Base-by-base conservation (phyloP, 495 filamentous ascomycete species). In the Neurospora sp. region DNA sequence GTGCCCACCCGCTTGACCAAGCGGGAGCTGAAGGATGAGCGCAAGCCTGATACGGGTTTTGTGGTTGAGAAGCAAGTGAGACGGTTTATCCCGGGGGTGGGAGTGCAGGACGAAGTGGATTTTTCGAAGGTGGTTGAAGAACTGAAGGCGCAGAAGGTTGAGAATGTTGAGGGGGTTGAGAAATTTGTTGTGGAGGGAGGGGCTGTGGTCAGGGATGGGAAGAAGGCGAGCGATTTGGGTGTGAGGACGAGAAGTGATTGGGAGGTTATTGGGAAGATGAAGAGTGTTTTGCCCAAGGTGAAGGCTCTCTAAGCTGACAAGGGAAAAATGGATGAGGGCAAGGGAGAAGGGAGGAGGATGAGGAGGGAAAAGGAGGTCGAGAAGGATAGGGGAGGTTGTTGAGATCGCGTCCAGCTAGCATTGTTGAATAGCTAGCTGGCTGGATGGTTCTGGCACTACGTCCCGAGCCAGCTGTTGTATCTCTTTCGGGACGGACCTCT, bases 1-100 rank as follows among this genome's bases (percentile, higher is more conserved):
- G 94, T 97, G 46, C 92, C 92, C 18, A 78, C 81, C 72, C 78
- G 88, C n/a, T 80, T 94, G 79, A 91, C 89, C 23, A 90, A 90
- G 79, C 83, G 86, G 73, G 91, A 98, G 84, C 86, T 97, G 75
- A 88, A 88, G 79, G 86, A 86, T 16, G 86, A 90, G 84, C 85
- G 96, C 76, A 89, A 86, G 81, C 94, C 94, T 9, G 93, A 97
- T 74, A 87, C 88, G 2, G 96, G 96, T 11, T 99, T 92, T 77
- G 96, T 91, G 76, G 74, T 98, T 74, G 96, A 98, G 87, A 91
- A 82, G 80, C 38, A 40, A n/a, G 37, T 69, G 3, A 73, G 70
- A 39, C 14, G 38, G 48, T 20, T 37, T 10, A 44, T 12, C n/a
- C 42, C 40, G 14, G 66, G 14, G 23, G 46, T 69, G 72, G 54